Base-by-base conservation (phyloP, 305 asterid genomes). In the Euphrasia arctica region DNA sequence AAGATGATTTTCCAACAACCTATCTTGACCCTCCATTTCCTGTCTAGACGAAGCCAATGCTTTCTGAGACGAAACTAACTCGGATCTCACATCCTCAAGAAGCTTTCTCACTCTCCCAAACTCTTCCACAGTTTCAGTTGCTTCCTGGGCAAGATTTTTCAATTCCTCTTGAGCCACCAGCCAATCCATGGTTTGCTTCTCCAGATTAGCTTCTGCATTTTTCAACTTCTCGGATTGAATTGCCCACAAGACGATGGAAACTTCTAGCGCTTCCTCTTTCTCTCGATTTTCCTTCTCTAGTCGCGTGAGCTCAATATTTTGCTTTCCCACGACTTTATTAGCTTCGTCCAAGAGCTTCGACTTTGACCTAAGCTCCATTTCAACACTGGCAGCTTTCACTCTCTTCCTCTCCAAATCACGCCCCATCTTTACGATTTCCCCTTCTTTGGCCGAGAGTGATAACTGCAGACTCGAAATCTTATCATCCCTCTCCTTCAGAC, bases 101-200 rank as follows among this genome's bases (percentile, higher is more conserved):
- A 89, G 90, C 61, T 74, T 72, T 67, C 72, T 86, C 74, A 89
- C 94, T 71, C 85, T 78, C 67, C 68, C 75, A 71, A 92, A 89
- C 66, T 84, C 96, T 66, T 84, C 81, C 50, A 56, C 27, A 50
- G 96, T 66, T 47, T 74, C 71, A 74, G 75, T 83, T 64, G 80
- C 89, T 80, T 84, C 84, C 34, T 65, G 75, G 12, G 79, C 84
- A 31, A 89, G 82, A 68, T 58, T 84, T 74, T 80, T 87, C 76
- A 92, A 11, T 62, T 92, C 94, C 63, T 81, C 80, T 62, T 79
- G 95, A 10, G 80, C 80, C 65, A 85, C 70, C 62, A 89, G 76
- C 97, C 97, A 92, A 62, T 89, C 88, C 80, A 63, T 71, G n/a
- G 98, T 82, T 72, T 76, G 87, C 81, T 89, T 83, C 85, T 83